A percentile compares a stretch with the other conserved stretches of the same genome.
phyloP scores from a whole-genome alignment of 2,329 filamentous ascomycete genomes.

The Myriosclerotinia scirpicola region DNA sequence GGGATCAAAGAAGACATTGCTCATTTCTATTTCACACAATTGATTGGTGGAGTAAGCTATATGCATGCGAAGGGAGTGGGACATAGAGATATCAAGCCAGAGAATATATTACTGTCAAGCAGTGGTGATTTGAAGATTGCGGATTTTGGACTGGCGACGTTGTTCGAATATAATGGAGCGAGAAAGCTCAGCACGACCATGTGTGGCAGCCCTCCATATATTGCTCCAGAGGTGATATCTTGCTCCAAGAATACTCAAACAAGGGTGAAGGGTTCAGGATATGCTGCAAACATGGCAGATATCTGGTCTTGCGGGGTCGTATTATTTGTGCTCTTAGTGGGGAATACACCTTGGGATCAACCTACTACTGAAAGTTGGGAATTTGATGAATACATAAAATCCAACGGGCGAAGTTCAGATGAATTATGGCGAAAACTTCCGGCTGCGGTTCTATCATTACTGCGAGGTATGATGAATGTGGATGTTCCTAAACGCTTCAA shows the following conservation, averaged over 20 bases:
- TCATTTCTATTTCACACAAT: slow-evolving; percentile 92
- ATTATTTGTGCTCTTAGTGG: slow-evolving; percentile 91
- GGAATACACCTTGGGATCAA: slow-evolving; percentile 97
- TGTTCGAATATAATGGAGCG: slow-evolving; percentile 86
- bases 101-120: slow-evolving; percentile 87
- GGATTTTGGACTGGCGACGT: slow-evolving; percentile 92
- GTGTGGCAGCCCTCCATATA: slow-evolving; percentile 95
- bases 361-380: slow-evolving; percentile 85
- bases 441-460: slow-evolving; percentile 69
- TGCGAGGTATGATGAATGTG: slow-evolving; percentile 91
- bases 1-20: slow-evolving; percentile 94
- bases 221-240: slow-evolving; percentile 83
- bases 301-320: slow-evolving; percentile 98
- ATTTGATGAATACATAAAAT: slow-evolving; percentile 81
- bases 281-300: slow-evolving; percentile 78
- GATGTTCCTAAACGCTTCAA: slow-evolving; percentile 74
- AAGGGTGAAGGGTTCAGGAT: slow-evolving; percentile 58
- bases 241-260: slow-evolving; percentile 48
- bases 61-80: slow-evolving; percentile 96
- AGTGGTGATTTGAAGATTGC: slow-evolving; percentile 89
- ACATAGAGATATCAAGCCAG: slow-evolving; percentile 88
- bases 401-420: slow-evolving; percentile 78
- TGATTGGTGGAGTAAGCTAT: slow-evolving; percentile 86
- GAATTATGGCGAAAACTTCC: slow-evolving; percentile 83
- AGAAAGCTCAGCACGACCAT: slow-evolving; percentile 82